phyloP scores from a whole-genome alignment of 768 basidiomycete species.

The Tulasnella sp. region DNA sequence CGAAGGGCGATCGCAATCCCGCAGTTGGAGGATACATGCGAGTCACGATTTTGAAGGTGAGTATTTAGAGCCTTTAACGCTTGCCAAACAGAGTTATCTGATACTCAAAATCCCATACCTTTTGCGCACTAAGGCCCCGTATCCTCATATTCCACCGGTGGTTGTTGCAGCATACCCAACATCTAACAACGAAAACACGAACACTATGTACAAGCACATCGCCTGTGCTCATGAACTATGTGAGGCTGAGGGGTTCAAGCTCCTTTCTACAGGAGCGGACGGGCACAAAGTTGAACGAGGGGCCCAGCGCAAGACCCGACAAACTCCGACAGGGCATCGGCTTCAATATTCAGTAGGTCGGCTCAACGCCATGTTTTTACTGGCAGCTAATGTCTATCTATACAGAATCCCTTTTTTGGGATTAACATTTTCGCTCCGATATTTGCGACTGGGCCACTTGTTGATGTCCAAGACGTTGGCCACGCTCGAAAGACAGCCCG shows the following conservation, averaged over 20 bases:
- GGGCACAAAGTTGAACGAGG: not conserved
- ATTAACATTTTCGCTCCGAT: not conserved
- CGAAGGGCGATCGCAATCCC: not conserved
- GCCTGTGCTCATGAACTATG: not conserved
- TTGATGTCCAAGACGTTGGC: not conserved
- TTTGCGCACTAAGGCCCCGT: not conserved
- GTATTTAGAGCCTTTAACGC: not conserved
- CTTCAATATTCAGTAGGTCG: not conserved
- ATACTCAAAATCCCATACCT: not conserved
- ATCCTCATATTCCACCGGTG: not conserved
- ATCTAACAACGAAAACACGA: not conserved
- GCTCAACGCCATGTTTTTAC: not conserved
- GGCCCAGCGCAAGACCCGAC: not conserved
- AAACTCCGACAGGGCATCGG: not conserved
- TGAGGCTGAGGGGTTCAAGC: not conserved
- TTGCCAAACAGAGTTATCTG: not conserved
- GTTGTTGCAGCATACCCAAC: not conserved
- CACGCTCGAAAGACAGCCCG: not conserved
- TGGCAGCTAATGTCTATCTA: not conserved
- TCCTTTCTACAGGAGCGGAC: not conserved
- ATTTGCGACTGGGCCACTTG: not conserved
- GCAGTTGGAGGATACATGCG: not conserved
- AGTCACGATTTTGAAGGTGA: not conserved
- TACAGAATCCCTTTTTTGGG: not conserved
- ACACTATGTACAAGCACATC: not conserved